Base-by-base conservation (phyloP, 768 basidiomycete species). In the Obba rivulosa region DNA sequence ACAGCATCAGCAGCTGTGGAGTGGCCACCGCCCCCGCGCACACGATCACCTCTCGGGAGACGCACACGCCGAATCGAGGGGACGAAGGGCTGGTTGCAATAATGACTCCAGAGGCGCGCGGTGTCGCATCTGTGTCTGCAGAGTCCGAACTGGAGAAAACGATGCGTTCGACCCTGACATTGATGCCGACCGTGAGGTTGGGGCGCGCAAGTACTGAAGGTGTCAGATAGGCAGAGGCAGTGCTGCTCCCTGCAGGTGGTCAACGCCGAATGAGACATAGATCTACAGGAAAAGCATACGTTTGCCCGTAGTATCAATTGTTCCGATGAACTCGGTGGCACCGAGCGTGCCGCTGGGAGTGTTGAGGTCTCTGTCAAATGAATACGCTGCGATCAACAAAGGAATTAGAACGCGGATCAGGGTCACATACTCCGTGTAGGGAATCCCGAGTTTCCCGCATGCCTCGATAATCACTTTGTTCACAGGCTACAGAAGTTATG, bases 171-270 rank as follows among this genome's bases (percentile, higher is more conserved):
- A 50, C 50, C 36, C 41, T 53, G 7, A 46, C 41, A 0, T 53
- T 41, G 9, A 55, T 41, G 3, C 51, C 57, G 3, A 64, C 55
- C 3, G 60, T 58, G 20, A 61, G 56, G 46, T 64, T 64, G 1
- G 56, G 54, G 16, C 63, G 39, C 5, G 31, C 22, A 17, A 59
- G 54, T 4, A 61, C 62, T 7, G 51, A 49, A 2, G 20, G 23
- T 5, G 39, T 58, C 21, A 64, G 57, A 23, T 62, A 64, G 3
- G 61, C 61, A n/a, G 54, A 55, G 22, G 63, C 60, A 7, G 59
- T 49, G 8, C 60, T 60, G 43, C 55, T 56, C 22, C 63, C 62
- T 63, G 41, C 1, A 34, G 37, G 24, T 17, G 20, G 3, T n/a
- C 16, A 34, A 23, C 3, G 2, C 24, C 13, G 16, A 13, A 24